Conservation (phyloP, 148 eudicot genomes). For the Camellia japonica region DNA sequence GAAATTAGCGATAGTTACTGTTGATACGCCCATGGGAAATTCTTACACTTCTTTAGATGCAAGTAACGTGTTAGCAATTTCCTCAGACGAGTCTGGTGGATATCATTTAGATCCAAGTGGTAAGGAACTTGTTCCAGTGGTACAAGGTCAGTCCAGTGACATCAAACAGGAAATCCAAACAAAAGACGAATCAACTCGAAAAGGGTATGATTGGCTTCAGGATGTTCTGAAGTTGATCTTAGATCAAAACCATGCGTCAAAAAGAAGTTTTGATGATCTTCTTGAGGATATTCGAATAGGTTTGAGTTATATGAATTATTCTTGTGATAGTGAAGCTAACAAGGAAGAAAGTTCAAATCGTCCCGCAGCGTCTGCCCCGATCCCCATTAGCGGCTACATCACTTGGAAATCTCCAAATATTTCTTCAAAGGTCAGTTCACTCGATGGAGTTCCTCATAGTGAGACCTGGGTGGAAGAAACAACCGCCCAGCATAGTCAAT, state of each 20-base stretch:
- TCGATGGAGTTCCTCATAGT: slow-evolving; percentile 6
- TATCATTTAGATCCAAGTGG: slow-evolving; percentile 22
- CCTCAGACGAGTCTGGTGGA: neutral
- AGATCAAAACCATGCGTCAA: slow-evolving; percentile 55
- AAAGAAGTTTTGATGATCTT: slow-evolving; percentile 56
- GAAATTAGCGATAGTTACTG: slow-evolving; percentile 51
- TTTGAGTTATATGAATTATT: slow-evolving; percentile 19
- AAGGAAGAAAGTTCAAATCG: slow-evolving; percentile 13
- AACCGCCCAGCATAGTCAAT: neutral
- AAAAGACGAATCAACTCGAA: neutral
- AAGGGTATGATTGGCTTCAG: slow-evolving; percentile 50
- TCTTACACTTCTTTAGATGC: slow-evolving; percentile 17
- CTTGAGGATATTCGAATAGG: slow-evolving; percentile 55
- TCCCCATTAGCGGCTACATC: slow-evolving; percentile 51
- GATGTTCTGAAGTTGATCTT: slow-evolving; percentile 48
- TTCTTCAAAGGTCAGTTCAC: slow-evolving; percentile 27
- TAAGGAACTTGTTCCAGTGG: slow-evolving; percentile 40
- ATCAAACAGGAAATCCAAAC: slow-evolving; percentile 5
- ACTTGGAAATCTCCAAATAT: slow-evolving; percentile 56
- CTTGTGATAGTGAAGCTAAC: slow-evolving; percentile 2
- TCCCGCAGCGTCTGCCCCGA: slow-evolving; percentile 18
- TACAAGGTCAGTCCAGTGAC: slow-evolving; percentile 16
- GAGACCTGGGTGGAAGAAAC: slow-evolving; percentile 11
- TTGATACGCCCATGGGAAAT: slow-evolving; percentile 14
- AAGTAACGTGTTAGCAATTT: neutral